Percentiles rank a stretch among this genome's conserved stretches.
Conservation (phyloP, 495 filamentous ascomycete species). For the Daldinia bambusicola region DNA sequence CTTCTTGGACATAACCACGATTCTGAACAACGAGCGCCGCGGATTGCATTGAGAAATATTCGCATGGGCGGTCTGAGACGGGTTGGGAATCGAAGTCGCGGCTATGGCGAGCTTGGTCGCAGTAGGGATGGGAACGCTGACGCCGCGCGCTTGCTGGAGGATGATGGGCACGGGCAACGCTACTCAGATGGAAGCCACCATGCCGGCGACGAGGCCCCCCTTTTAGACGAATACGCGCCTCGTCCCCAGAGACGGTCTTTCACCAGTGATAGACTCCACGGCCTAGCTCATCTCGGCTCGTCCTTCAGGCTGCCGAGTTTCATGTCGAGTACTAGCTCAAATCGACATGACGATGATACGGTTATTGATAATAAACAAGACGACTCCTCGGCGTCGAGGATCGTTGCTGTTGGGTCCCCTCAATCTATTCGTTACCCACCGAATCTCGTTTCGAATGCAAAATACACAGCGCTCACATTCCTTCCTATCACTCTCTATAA, state of each 20-base stretch:
- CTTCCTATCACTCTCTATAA: slow-evolving; percentile 94
- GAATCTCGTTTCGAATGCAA: slow-evolving; percentile 94
- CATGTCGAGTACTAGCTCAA: slow-evolving; percentile 52
- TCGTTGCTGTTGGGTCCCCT: slow-evolving; percentile 59
- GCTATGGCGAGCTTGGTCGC: slow-evolving; percentile 69
- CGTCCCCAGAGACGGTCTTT: slow-evolving; percentile 48
- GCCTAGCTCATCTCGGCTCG: slow-evolving; percentile 51
- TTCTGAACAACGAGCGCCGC: slow-evolving; percentile 60
- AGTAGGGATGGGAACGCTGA: slow-evolving; percentile 66
- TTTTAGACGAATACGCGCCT: slow-evolving; percentile 60
- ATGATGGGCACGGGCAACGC: slow-evolving; percentile 59
- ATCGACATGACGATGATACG: slow-evolving; percentile 49
- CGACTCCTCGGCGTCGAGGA: slow-evolving; percentile 63
- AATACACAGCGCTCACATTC: slow-evolving; percentile 97
- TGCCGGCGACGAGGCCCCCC: slow-evolving; percentile 72
- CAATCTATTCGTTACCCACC: slow-evolving; percentile 72
- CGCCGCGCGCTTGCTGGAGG: slow-evolving; percentile 64
- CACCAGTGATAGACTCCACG: slow-evolving; percentile 51
- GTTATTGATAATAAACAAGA: slow-evolving; percentile 58
- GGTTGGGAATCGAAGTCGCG: slow-evolving; percentile 59
- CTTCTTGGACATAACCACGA: slow-evolving; percentile 56
- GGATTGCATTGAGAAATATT: slow-evolving; percentile 76
- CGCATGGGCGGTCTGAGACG: slow-evolving; percentile 68
- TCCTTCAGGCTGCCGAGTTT: slow-evolving; percentile 64
- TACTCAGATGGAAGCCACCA: slow-evolving; percentile 63